A percentile compares a stretch with the other conserved stretches of the same genome.
These are phyloP conservation scores for Xylaria nigripes DNA, from an alignment of 495 filamentous ascomycete species.

Conservation along the genomic window DNA sequence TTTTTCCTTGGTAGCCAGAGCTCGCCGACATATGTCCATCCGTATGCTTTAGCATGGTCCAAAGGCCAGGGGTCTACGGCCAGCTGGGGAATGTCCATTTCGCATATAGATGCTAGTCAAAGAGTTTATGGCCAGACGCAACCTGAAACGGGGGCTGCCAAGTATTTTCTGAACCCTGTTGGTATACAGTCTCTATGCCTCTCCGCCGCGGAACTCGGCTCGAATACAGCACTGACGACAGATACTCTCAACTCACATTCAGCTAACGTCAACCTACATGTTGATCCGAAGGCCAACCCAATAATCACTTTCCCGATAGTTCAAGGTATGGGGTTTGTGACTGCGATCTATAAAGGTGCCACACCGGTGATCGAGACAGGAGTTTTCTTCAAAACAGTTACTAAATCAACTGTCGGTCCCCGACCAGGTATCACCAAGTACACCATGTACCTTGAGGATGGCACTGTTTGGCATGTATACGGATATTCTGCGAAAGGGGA, in stretches of 20 bases:
- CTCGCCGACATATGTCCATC: conserved; percentile 68
- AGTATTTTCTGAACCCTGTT: conserved; percentile 74
- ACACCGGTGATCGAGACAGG: conserved; percentile 66
- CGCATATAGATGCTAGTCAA: conserved; percentile 60
- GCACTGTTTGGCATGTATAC: conserved; percentile 73
- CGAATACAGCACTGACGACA: conserved; percentile 50
- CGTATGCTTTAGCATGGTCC: conserved; percentile 74
- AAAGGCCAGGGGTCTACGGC: conserved; percentile 55
- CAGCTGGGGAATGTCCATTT: conserved; percentile 71
- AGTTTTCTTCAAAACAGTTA: conserved; percentile 62
- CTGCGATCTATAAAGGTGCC: conserved; percentile 62
- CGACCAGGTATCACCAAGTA: conserved; percentile 70
- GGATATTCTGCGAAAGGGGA: conserved; percentile 47
- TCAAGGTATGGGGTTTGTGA: conserved; percentile 86
- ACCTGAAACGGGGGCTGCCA: conserved; percentile 45
- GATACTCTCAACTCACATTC: conserved; percentile 62
- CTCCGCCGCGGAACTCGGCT: conserved; percentile 64
- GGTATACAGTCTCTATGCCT: conserved; percentile 74
- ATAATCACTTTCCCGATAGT: conserved; percentile 70
- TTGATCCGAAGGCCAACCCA: conserved; percentile 42
- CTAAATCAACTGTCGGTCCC: conserved; percentile 46
- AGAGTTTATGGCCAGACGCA: conserved; percentile 49
- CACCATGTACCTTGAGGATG: conserved; percentile 60
- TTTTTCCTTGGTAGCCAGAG: conserved; percentile 73
- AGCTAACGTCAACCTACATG: conserved; percentile 58